Conservation (phyloP, 2,329 filamentous ascomycete genomes). For the Neurospora sp. region DNA sequence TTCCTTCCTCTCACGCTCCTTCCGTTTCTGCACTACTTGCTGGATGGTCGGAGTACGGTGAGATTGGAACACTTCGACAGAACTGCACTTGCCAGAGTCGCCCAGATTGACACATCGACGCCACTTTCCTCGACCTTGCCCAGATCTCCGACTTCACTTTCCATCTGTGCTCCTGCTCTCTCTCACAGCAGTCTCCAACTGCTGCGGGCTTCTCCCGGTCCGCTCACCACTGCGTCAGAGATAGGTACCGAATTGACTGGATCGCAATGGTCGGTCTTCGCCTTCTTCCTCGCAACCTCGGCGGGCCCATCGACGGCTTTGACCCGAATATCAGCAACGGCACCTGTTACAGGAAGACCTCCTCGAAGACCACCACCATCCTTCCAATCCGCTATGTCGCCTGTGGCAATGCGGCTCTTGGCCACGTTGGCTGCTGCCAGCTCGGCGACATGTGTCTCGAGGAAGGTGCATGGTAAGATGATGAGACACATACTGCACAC, state of each 20-base stretch:
- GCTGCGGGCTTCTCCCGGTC: not conserved
- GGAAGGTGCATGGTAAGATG: no score
- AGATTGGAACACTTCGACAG: not conserved
- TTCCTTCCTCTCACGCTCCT: not conserved
- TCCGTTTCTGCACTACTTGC: not conserved
- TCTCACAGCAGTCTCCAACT: not conserved
- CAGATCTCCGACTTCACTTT: not conserved
- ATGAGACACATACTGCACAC: no score
- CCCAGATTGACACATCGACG: not conserved
- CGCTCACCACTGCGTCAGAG: not conserved
- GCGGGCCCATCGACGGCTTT: not conserved
- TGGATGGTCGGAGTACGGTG: not conserved
- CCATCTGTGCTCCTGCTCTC: not conserved
- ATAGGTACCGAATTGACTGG: not conserved
- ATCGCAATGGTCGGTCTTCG: not conserved
- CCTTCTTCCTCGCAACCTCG: not conserved
- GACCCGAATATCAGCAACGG: constrained; percentile 22
- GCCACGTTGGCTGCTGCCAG: constrained; percentile 23
- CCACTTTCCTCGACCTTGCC: not conserved
- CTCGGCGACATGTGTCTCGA: constrained; percentile 17
- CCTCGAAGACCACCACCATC: constrained; percentile 6
- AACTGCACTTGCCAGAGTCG: not conserved
- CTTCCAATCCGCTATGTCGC: constrained; percentile 19
- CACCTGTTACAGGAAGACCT: constrained; percentile 20
- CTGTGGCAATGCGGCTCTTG: constrained; percentile 24